A percentile compares a stretch with the other conserved stretches of the same genome.
Evolutionary conservation across 2,329 filamentous ascomycete genomes (phyloP).

Genomic region (Aspergillus glaucus): DNA sequence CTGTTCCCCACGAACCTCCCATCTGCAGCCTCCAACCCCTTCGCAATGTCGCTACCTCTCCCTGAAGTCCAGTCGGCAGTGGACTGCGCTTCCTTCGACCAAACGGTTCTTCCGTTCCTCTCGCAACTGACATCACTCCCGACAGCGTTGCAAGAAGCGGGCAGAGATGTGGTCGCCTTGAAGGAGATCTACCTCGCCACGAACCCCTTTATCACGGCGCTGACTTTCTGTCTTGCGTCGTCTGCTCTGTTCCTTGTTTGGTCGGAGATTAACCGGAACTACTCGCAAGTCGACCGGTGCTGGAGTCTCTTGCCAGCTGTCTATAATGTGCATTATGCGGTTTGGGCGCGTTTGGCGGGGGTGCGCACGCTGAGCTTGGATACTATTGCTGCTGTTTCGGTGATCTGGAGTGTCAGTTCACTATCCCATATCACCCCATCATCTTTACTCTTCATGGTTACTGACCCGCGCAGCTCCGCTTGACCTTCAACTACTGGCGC

Average conservation of each 20-base stretch:
- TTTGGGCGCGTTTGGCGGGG: conserved; percentile 74
- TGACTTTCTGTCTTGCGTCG: conserved; percentile 61
- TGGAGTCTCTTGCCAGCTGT: conserved; percentile 87
- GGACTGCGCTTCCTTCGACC: conserved; percentile 70
- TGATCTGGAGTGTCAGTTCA: conserved; percentile 69
- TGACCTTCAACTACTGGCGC: conserved; percentile 96
- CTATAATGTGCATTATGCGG: conserved; percentile 75
- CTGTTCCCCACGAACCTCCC: neutral
- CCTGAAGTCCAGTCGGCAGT: conserved; percentile 63
- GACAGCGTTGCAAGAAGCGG: conserved; percentile 54
- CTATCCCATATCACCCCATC: neutral
- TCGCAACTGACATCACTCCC: conserved; percentile 66
- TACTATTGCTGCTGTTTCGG: conserved; percentile 62
- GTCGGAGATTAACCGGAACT: conserved; percentile 85
- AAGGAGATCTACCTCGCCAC: conserved; percentile 71
- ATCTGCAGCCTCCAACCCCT: neutral
- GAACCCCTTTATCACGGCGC: conserved; percentile 73
- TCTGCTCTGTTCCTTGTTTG: conserved; percentile 65
- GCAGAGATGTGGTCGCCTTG: conserved; percentile 56
- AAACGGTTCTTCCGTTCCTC: conserved; percentile 69
- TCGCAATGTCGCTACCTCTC: conserved; percentile 53
- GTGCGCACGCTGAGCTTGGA: conserved; percentile 66
- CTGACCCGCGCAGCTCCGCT: conserved; percentile 51
- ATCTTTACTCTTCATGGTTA: conserved; percentile 1
- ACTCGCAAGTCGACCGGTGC: conserved; percentile 88